These are phyloP conservation scores for Leccinellum rugosiceps DNA, from an alignment of 768 basidiomycete species.

Conservation along the genomic window DNA sequence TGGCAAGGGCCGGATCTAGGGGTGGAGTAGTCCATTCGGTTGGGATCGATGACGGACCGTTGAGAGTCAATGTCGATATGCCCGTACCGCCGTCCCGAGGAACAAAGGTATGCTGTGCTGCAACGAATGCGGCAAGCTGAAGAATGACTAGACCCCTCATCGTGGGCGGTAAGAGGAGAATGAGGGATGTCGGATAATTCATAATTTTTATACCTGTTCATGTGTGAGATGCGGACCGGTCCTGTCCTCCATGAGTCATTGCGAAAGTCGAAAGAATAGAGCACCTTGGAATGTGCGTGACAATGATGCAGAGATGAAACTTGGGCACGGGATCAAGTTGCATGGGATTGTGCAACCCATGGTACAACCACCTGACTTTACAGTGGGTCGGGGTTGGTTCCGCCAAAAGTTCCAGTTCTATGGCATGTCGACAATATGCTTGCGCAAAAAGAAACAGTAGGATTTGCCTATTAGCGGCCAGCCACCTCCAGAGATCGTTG, in stretches of 20 bases:
- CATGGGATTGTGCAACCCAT: background rate
- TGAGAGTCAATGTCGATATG: constrained; percentile 31
- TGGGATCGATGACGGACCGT: constrained; percentile 42
- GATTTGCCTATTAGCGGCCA: background rate
- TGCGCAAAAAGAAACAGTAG: background rate
- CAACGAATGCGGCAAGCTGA: constrained; percentile 2
- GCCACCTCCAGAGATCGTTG: background rate
- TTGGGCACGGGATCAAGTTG: background rate
- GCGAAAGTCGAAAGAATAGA: background rate
- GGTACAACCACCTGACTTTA: background rate
- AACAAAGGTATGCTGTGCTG: constrained; percentile 10
- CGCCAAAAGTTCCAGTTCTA: background rate
- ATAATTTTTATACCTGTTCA: background rate
- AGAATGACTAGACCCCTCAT: constrained; percentile 7
- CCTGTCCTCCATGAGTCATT: background rate
- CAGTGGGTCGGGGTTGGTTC: background rate
- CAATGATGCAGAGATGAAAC: background rate
- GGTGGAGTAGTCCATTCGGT: constrained; percentile 39
- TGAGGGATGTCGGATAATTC: background rate
- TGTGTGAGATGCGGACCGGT: constrained; percentile 7
- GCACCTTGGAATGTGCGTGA: background rate
- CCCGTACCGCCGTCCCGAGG: background rate
- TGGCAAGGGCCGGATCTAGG: constrained; percentile 44
- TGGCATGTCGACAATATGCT: background rate
- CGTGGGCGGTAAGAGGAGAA: background rate